phyloP scores from a whole-genome alignment of 2,329 filamentous ascomycete species.

The Alternaria sp. region DNA sequence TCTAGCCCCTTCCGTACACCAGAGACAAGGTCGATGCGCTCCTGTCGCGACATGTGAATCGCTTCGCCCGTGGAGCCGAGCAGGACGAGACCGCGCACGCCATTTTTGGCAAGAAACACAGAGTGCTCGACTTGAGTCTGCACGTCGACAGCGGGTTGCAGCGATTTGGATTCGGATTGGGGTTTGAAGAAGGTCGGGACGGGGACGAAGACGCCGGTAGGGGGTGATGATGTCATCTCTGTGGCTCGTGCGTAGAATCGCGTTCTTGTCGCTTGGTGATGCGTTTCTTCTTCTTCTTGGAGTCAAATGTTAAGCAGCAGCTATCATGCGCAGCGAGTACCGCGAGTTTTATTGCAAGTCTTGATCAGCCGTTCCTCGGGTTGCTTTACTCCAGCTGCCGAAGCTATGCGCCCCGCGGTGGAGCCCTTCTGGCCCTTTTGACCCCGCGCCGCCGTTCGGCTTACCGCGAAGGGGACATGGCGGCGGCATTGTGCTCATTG shows the following conservation, averaged over 20 bases:
- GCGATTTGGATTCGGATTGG: slow-evolving; percentile 50
- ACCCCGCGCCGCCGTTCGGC: slow-evolving; percentile 39
- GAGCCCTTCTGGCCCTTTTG: slow-evolving; percentile 17
- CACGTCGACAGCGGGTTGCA: slow-evolving; percentile 62
- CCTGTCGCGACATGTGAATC: slow-evolving; percentile 65
- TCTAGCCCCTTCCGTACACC: slow-evolving; percentile 63
- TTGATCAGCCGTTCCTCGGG: slow-evolving; percentile 30
- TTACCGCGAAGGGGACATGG: slow-evolving; percentile 14
- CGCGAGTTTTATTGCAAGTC: slow-evolving; percentile 4
- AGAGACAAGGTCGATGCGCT: slow-evolving; percentile 62
- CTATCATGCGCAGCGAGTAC: background rate
- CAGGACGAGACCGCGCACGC: slow-evolving; percentile 66
- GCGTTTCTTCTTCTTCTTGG: background rate
- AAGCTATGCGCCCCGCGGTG: slow-evolving; percentile 29
- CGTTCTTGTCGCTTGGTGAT: background rate
- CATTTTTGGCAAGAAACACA: slow-evolving; percentile 65
- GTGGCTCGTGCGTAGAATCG: slow-evolving; percentile 12
- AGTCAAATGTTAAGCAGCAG: background rate
- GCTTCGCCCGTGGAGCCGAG: slow-evolving; percentile 70
- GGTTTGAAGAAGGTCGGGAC: slow-evolving; percentile 70
- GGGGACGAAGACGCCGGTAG: slow-evolving; percentile 48
- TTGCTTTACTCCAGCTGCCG: slow-evolving; percentile 31
- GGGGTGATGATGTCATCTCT: slow-evolving; percentile 37
- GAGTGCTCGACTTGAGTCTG: slow-evolving; percentile 64
- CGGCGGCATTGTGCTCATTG: background rate